phyloP scores from a whole-genome alignment of 208 protist genomes.

The Crithidia sp. region DNA sequence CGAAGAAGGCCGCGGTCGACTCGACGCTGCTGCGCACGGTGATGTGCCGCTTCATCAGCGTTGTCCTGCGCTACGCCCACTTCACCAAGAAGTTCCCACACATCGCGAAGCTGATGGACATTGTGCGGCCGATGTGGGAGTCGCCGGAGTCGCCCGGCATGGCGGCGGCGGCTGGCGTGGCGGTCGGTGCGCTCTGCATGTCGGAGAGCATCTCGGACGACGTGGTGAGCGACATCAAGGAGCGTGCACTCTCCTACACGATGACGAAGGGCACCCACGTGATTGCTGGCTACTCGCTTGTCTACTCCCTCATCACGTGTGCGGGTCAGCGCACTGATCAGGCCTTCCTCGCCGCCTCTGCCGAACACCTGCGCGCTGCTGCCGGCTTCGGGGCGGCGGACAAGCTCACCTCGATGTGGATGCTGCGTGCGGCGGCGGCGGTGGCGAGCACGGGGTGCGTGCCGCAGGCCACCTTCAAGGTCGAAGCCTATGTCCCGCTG shows the following conservation, averaged over 20 bases:
- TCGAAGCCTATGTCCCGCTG: conserved; percentile 68
- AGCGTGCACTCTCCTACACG: conserved; percentile 66
- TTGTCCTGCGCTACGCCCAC: conserved; percentile 83
- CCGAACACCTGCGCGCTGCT: conserved; percentile 55
- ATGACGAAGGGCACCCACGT: conserved; percentile 62
- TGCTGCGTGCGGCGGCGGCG: conserved; percentile 82
- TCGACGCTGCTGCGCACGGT: conserved; percentile 81
- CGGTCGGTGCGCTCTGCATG: conserved; percentile 83
- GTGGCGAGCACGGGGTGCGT: conserved; percentile 65
- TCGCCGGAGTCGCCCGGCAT: conserved; percentile 68
- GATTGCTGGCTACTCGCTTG: conserved; percentile 77
- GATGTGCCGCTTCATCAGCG: conserved; percentile 90
- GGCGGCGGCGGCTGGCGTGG: conserved; percentile 71
- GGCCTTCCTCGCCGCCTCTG: conserved; percentile 68
- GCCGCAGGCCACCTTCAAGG: conserved; percentile 41
- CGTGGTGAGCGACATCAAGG: conserved; percentile 68
- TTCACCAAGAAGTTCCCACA: conserved; percentile 79
- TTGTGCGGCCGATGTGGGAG: conserved; percentile 81
- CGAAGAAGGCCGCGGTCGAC: conserved; percentile 84
- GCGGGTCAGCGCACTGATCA: conserved; percentile 63
- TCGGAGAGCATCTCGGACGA: conserved; percentile 79
- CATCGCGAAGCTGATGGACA: conserved; percentile 76
- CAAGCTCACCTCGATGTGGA: conserved; percentile 83
- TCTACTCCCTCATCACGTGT: conserved; percentile 71
- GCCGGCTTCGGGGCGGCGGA: conserved; percentile 62